Evolutionary conservation across 202 grass and related monocot genomes (phyloP).

Genomic region (Alloteropsis angusta): DNA sequence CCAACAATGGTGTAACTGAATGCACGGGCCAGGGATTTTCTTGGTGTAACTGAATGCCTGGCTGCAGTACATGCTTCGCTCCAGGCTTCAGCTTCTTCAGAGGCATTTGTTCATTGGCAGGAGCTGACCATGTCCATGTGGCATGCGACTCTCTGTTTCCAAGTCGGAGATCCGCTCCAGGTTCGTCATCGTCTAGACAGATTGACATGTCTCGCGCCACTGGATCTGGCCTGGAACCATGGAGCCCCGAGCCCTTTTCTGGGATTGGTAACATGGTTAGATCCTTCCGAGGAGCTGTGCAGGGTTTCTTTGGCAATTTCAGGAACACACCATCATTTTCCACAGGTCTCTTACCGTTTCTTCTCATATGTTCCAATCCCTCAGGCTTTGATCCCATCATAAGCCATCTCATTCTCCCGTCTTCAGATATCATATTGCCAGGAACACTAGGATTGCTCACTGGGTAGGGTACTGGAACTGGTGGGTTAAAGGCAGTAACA

Average conservation of each 20-base stretch:
- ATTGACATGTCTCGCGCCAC: constrained; percentile 5
- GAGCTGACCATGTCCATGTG: constrained; percentile 6
- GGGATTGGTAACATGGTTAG: neutral
- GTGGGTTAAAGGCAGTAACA: constrained; percentile 18
- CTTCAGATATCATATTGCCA: neutral
- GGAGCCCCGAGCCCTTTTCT: neutral
- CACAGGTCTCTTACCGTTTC: constrained; percentile 37
- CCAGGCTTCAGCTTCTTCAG: constrained; percentile 51
- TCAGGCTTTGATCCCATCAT: constrained; percentile 20
- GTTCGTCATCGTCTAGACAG: neutral
- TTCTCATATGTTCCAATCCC: constrained; percentile 18
- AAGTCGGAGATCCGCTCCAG: constrained; percentile 21
- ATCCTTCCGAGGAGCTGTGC: constrained; percentile 8
- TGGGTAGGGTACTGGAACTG: constrained; percentile 19
- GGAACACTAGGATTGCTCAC: constrained; percentile 1
- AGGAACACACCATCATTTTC: constrained; percentile 19
- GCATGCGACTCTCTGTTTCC: neutral
- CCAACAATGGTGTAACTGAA: constrained; percentile 23
- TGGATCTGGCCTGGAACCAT: constrained; percentile 20
- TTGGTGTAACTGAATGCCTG: constrained; percentile 31
- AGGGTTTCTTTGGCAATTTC: constrained; percentile 36
- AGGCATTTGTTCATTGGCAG: constrained; percentile 16
- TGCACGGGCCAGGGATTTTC: constrained; percentile 34
- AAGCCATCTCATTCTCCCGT: constrained; percentile 27
- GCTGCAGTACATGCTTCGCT: constrained; percentile 43